phyloP scores from a whole-genome alignment of 2,329 filamentous ascomycete species.

The Verticillium nubilum region DNA sequence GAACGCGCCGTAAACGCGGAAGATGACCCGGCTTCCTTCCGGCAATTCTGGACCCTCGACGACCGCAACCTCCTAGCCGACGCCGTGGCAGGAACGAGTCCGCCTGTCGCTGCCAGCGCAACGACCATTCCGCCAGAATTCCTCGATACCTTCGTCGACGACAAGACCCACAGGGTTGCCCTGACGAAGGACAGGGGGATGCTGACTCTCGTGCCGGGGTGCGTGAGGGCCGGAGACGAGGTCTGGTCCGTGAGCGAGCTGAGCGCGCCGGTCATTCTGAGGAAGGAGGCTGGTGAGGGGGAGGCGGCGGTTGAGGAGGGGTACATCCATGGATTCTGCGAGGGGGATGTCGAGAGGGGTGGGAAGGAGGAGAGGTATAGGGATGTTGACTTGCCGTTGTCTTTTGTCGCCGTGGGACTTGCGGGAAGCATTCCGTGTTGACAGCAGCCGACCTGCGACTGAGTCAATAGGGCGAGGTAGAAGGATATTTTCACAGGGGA shows the following conservation, averaged over 20 bases:
- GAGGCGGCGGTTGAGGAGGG: not conserved
- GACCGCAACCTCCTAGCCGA: conserved; percentile 26
- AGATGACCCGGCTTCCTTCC: conserved; percentile 24
- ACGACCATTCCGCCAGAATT: conserved; percentile 16
- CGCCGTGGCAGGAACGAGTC: conserved; percentile 20
- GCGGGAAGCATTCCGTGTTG: conserved; percentile 10
- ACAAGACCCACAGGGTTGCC: conserved; percentile 5
- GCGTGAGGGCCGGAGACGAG: conserved; percentile 7
- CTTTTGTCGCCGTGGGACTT: conserved; percentile 11
- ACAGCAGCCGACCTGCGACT: not conserved
- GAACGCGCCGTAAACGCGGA: conserved; percentile 23
- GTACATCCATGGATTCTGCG: conserved; percentile 6
- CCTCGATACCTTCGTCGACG: conserved; percentile 10
- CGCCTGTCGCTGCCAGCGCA: conserved; percentile 14
- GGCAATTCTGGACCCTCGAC: conserved; percentile 28
- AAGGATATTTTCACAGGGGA: too few species aligned
- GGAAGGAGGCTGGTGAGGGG: not conserved
- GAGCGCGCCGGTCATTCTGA: conserved; percentile 4
- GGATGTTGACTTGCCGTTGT: conserved; percentile 8
- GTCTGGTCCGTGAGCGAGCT: conserved; percentile 9
- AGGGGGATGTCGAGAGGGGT: conserved; percentile 5
- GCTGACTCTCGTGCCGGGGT: conserved; percentile 8
- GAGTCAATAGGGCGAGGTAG: too few species aligned
- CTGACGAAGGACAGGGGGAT: conserved; percentile 10
- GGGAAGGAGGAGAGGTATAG: conserved; percentile 5